Evolutionary conservation across 106 monocot genomes (phyloP).

Genomic region (Phalaenopsis aphrodite): DNA sequence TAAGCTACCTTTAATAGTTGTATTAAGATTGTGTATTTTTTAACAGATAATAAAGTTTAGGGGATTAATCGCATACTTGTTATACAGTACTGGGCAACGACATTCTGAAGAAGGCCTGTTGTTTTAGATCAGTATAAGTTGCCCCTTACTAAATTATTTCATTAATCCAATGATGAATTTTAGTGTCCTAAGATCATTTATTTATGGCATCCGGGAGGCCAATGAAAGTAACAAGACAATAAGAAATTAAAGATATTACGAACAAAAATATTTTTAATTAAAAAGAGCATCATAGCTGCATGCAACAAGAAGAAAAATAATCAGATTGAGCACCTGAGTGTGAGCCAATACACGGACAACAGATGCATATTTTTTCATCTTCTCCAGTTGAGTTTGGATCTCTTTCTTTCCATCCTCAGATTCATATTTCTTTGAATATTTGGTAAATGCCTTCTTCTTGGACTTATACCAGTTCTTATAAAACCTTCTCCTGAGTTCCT

Average conservation of each 20-base stretch:
- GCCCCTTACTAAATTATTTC: too few relatives aligned
- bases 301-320: neutral
- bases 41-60: too few relatives aligned
- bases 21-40: too few relatives aligned
- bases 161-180: too few relatives aligned
- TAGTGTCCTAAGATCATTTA: too few relatives aligned
- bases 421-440: constrained; percentile 77
- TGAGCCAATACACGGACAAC: constrained; percentile 78
- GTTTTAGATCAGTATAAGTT: too few relatives aligned
- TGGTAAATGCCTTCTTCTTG: constrained; percentile 89
- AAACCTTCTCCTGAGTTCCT: constrained; percentile 80
- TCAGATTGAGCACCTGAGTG: constrained; percentile 51
- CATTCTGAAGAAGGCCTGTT: too few relatives aligned
- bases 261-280: neutral
- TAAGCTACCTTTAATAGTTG: too few relatives aligned
- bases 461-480: constrained; percentile 85
- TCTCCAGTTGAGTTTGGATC: constrained; percentile 65
- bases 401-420: constrained; percentile 77
- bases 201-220: too few relatives aligned
- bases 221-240: too few relatives aligned
- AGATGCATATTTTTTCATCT: constrained; percentile 83
- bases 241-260: neutral
- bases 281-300: neutral
- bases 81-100: too few relatives aligned
- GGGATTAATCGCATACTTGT: too few relatives aligned